Conservation (phyloP, 345 rosid species). For the Gossypium arboreum region DNA sequence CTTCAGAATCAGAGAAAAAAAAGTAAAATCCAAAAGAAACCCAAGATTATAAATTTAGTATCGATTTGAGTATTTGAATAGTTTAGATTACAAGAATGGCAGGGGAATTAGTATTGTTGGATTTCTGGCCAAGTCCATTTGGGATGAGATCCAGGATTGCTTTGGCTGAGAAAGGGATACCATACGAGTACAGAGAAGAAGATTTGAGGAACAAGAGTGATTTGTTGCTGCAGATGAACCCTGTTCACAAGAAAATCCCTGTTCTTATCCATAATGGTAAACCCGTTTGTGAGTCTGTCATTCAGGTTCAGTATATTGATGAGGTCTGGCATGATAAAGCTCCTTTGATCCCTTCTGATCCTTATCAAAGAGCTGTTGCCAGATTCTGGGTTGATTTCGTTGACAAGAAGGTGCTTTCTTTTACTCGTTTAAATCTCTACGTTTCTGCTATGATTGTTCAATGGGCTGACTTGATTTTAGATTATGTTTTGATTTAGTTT, state of each 20-base stretch:
- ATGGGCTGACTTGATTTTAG: no score
- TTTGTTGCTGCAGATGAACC: conserved; percentile 19
- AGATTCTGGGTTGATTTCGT: conserved; percentile 21
- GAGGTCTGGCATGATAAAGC: conserved; percentile 17
- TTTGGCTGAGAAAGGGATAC: conserved; percentile 16
- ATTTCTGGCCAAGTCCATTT: conserved; percentile 13
- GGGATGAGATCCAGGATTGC: conserved; percentile 19
- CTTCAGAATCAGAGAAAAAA: background rate
- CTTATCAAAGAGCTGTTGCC: conserved; percentile 12
- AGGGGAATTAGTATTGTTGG: conserved; percentile 4
- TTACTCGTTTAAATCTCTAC: no score
- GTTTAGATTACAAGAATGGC: background rate
- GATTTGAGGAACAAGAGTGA: conserved; percentile 17
- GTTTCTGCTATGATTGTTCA: no score
- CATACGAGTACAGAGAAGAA: conserved; percentile 15
- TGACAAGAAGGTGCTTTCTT: conserved; percentile 19
- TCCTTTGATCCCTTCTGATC: conserved; percentile 20
- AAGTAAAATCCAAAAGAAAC: background rate
- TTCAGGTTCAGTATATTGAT: conserved; percentile 22
- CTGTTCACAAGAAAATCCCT: conserved; percentile 15
- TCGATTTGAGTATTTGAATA: background rate
- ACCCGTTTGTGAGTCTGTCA: conserved; percentile 22
- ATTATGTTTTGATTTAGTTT: no score
- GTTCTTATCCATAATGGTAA: conserved; percentile 18
- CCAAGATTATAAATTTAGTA: background rate